Percentiles rank a stretch among this genome's conserved stretches.
Conservation (phyloP, 2,329 filamentous ascomycete species). For the Aspergillus phoenicis region DNA sequence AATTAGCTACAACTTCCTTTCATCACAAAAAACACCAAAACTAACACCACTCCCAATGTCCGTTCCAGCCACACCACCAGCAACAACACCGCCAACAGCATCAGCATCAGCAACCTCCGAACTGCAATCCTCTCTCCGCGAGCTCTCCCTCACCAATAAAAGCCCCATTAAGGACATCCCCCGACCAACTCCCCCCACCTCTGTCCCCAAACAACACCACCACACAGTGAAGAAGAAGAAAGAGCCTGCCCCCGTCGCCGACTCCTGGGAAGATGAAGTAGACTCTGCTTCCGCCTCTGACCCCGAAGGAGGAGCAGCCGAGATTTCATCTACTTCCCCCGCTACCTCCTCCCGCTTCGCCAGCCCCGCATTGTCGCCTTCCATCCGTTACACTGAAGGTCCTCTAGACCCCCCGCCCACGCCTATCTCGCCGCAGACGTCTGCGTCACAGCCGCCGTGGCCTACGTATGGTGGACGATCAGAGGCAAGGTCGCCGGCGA, state of each 20-base stretch:
- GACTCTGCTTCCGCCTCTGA: conserved; percentile 43
- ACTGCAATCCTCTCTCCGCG: conserved; percentile 36
- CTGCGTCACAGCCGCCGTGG: conserved; percentile 28
- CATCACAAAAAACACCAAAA: background rate
- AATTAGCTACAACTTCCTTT: background rate
- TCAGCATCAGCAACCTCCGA: conserved; percentile 23
- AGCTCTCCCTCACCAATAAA: conserved; percentile 35
- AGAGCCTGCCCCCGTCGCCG: conserved; percentile 57
- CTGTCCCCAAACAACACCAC: conserved; percentile 8
- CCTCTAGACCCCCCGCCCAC: conserved; percentile 65
- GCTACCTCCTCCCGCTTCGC: background rate
- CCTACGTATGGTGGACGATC: conserved; percentile 19
- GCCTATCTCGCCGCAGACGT: conserved; percentile 59
- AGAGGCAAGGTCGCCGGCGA: conserved; percentile 19
- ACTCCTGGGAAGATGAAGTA: conserved; percentile 78
- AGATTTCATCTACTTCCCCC: background rate
- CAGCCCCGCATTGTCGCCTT: background rate
- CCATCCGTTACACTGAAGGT: conserved; percentile 32
- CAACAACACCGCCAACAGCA: background rate
- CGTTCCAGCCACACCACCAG: conserved; percentile 8
- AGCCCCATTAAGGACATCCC: conserved; percentile 32
- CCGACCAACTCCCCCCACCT: conserved; percentile 22
- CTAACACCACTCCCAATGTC: conserved; percentile 23
- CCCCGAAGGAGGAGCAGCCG: conserved; percentile 2
- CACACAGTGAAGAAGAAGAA: conserved; percentile 27